Evolutionary conservation across 2,329 filamentous ascomycete genomes (phyloP).

Genomic region (Penicillium sp.): DNA sequence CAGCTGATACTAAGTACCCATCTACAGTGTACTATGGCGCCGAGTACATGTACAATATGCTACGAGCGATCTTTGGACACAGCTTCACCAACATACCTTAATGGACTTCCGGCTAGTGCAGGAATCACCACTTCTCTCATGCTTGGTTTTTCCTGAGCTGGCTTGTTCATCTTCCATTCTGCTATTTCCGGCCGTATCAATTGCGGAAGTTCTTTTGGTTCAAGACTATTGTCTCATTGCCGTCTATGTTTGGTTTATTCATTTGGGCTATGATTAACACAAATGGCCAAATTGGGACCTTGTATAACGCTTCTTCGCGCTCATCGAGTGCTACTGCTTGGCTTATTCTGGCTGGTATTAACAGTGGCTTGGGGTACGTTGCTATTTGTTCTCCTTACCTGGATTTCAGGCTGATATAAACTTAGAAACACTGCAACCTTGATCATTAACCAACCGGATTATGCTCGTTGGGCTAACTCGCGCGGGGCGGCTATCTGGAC

Average conservation of each 20-base stretch:
- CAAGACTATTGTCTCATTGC: conserved; percentile 1
- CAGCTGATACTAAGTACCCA: background rate
- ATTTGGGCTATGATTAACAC: conserved; percentile 5
- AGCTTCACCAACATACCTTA: background rate
- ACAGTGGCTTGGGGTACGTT: conserved; percentile 5
- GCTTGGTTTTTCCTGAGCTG: conserved; percentile 2
- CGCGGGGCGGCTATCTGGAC: conserved; percentile 2
- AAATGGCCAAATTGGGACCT: background rate
- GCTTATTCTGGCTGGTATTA: conserved; percentile 4
- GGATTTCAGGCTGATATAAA: background rate
- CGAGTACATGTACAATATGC: conserved; percentile 3
- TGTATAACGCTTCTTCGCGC: background rate
- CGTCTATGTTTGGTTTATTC: conserved; percentile 2
- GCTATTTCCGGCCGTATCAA: conserved; percentile 5
- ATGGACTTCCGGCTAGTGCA: background rate
- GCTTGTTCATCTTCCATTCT: conserved; percentile 3
- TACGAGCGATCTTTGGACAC: conserved; percentile 2
- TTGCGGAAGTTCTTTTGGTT: conserved; percentile 1
- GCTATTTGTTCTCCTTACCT: background rate
- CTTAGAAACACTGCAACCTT: conserved; percentile 2
- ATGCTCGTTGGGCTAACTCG: conserved; percentile 1
- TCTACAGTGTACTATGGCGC: conserved; percentile 1
- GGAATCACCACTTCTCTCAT: conserved; percentile 3
- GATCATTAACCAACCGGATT: conserved; percentile 6
- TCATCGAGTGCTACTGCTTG: conserved; percentile 1